Conservation (phyloP, 2,329 filamentous ascomycete species). For the Bipolaris bicolor region DNA sequence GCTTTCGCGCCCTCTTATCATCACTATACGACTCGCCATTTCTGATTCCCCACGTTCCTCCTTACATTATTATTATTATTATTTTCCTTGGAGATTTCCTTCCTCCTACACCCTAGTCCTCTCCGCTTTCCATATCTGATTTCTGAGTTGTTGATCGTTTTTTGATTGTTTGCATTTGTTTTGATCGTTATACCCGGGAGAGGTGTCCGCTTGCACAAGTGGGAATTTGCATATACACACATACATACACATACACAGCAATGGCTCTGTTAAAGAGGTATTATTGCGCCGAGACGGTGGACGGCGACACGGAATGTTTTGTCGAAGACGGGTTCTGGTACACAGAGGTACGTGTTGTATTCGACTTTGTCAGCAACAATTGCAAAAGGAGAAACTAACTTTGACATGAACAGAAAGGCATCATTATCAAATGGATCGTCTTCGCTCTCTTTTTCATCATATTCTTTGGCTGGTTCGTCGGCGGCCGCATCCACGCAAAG, state of each 20-base stretch:
- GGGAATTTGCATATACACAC: conserved; percentile 1
- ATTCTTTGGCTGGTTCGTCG: conserved; percentile 67
- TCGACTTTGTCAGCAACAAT: background rate
- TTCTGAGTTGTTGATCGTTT: too few species aligned
- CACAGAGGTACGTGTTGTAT: conserved; percentile 30
- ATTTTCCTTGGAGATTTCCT: background rate
- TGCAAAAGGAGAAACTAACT: conserved; percentile 9
- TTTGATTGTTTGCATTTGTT: too few species aligned
- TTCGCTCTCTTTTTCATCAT: conserved; percentile 66
- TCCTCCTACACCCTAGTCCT: too few species aligned
- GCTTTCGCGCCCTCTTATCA: too few species aligned
- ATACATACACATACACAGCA: conserved; percentile 13
- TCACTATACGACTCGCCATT: conserved; percentile 6
- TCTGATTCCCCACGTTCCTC: background rate
- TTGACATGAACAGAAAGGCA: conserved; percentile 57
- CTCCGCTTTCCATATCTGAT: too few species aligned
- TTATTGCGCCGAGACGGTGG: conserved; percentile 34
- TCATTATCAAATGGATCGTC: conserved; percentile 74
- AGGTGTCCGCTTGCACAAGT: background rate
- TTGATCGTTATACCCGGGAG: too few species aligned
- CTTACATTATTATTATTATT: background rate
- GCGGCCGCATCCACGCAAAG: conserved; percentile 74
- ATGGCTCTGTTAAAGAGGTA: conserved; percentile 40
- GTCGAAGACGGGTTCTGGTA: conserved; percentile 45
- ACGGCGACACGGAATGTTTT: conserved; percentile 38